Base-by-base conservation (phyloP, 2,329 filamentous ascomycete species). In the Alternaria arbusti region DNA sequence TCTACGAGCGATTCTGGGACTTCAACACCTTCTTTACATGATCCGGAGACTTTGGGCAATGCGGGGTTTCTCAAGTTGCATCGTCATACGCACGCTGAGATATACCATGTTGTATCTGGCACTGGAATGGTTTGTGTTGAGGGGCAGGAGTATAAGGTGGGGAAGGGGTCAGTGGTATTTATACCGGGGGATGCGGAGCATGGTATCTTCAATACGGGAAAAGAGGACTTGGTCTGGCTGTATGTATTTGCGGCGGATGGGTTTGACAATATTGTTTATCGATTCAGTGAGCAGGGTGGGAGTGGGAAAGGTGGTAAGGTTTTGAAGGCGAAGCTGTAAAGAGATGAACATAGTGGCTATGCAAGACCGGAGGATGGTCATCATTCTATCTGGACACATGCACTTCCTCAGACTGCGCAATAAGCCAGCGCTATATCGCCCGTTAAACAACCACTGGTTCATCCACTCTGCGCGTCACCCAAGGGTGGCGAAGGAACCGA, bases 131-230 rank as follows among this genome's bases (percentile, higher is more conserved):
- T 84, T 3, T 74, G 67, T 0, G 78, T 84, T 15, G 79, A 84
- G 49, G 81, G 78, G 4, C 54, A 66, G 7, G 71, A 77, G 22
- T 66, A 78, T 54, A 56, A 52, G 1, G 78, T 84, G 0, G 47
- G 56, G 12, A 72, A 70, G 25, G 82, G 81, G 5, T 74, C 68
- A 51, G 75, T 78, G 8, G 73, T 83, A 1, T 84, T 78, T 62
- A 81, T 84, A 32, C 82, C 82, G 0, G 79, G 80, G 0, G 71
- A 83, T 74, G 79, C 81, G 3, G 79, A 83, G 68, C 82, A 84
- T 72, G 80, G 78, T 3, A 74, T 83, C 54, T 64, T 68, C 63
- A 70, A 68, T 52, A 43, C 32, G 3, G 65, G 64, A 6, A 68
- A 68, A 0, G 74, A 73, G 28, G 71, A 76, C 6, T 61, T 83